Evolutionary conservation across 768 basidiomycete species (phyloP).

Genomic region (Rhizopogon vulgaris): DNA sequence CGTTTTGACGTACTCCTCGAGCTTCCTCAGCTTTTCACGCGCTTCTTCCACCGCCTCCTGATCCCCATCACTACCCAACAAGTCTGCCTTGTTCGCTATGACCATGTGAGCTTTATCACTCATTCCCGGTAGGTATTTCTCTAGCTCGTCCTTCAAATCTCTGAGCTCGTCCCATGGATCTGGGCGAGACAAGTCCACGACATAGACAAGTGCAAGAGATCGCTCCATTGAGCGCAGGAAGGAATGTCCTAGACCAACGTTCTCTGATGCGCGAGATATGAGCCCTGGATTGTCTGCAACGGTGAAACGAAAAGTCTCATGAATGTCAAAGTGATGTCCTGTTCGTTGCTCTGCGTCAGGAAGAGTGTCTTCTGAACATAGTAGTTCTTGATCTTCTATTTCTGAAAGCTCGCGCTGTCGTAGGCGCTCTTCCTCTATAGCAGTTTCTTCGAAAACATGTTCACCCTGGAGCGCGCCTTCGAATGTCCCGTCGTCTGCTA

Average conservation of each 20-base stretch:
- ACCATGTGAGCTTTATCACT: slow-evolving; percentile 73
- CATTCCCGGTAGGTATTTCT: slow-evolving; percentile 75
- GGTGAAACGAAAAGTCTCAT: slow-evolving; percentile 84
- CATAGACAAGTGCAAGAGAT: slow-evolving; percentile 83
- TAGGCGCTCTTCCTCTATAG: slow-evolving; percentile 41
- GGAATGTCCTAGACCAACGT: slow-evolving; percentile 89
- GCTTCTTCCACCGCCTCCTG: slow-evolving; percentile 46
- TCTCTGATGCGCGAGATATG: slow-evolving; percentile 75
- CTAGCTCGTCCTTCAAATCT: slow-evolving; percentile 75
- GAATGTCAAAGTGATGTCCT: slow-evolving; percentile 51
- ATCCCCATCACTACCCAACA: slow-evolving; percentile 49
- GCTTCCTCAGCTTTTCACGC: slow-evolving; percentile 44
- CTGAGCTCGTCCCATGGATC: slow-evolving; percentile 74
- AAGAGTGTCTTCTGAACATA: slow-evolving; percentile 7
- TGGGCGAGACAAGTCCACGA: slow-evolving; percentile 77
- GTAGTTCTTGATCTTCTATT: not conserved
- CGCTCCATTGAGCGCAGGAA: slow-evolving; percentile 93
- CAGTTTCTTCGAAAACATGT: slow-evolving; percentile 62
- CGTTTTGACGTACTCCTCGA: slow-evolving; percentile 51
- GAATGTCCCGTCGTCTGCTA: slow-evolving; percentile 72
- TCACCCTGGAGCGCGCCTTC: slow-evolving; percentile 50
- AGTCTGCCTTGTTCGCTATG: slow-evolving; percentile 92
- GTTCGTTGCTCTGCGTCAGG: slow-evolving; percentile 16
- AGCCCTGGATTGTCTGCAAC: slow-evolving; percentile 97
- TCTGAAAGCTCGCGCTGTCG: slow-evolving; percentile 41